A percentile compares a stretch with the other conserved stretches of the same genome.
phyloP scores from a whole-genome alignment of 306 rosid genomes.

The Adenanthera pavonina region DNA sequence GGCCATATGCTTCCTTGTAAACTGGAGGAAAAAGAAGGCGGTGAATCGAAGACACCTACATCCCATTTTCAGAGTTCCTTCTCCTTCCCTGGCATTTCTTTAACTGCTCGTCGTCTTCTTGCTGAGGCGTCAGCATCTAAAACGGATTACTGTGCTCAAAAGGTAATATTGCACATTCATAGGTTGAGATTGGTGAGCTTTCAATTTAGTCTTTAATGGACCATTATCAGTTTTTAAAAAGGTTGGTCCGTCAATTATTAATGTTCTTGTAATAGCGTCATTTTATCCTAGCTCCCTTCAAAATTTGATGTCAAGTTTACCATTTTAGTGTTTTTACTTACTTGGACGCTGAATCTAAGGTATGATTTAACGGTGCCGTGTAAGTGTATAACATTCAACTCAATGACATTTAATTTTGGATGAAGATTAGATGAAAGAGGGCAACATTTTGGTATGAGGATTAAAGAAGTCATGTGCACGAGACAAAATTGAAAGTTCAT shows the following conservation, averaged over 20 bases:
- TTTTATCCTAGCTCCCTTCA: not conserved
- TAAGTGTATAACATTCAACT: not conserved
- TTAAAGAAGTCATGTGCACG: not conserved
- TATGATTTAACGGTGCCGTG: not conserved
- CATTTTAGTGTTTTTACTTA: not conserved
- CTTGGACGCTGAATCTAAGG: not conserved
- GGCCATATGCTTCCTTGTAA: slow-evolving; percentile 77
- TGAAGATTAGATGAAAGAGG: not conserved
- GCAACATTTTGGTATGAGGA: not conserved
- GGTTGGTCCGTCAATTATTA: not conserved
- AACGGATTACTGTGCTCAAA: slow-evolving; percentile 52
- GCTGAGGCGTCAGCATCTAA: slow-evolving; percentile 25
- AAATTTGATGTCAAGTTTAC: not conserved
- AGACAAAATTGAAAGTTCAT: not conserved
- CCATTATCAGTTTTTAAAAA: not conserved
- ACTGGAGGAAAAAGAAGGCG: not conserved
- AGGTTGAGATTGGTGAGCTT: slow-evolving; percentile 3
- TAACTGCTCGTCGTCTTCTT: slow-evolving; percentile 51
- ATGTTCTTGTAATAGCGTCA: not conserved
- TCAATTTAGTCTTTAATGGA: not conserved
- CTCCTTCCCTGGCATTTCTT: slow-evolving; percentile 39
- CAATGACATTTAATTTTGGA: not conserved
- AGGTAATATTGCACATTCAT: slow-evolving; percentile 51
- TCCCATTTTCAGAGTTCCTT: slow-evolving; percentile 55
- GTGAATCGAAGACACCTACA: slow-evolving; percentile 7